Evolutionary conservation across 208 protist species (phyloP).

Genomic region (Naegleria gruberi): DNA sequence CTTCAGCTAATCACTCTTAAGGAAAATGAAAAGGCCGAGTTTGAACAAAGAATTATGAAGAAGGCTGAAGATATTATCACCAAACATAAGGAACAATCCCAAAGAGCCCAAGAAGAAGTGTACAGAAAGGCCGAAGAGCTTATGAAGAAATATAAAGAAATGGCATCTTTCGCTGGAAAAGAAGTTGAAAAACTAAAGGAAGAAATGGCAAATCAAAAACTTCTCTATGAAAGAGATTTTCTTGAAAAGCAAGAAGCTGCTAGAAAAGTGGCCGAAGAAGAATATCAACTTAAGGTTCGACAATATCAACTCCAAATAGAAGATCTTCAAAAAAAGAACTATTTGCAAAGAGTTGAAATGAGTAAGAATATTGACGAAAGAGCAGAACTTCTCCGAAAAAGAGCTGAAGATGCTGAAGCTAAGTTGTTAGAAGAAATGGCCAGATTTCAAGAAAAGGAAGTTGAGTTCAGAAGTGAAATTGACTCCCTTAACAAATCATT

Average conservation of each 20-base stretch:
- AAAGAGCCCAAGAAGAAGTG: constrained; percentile 10
- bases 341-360: background rate
- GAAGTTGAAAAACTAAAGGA: background rate
- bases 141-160: background rate
- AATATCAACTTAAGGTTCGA: background rate
- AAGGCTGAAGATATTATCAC: constrained; percentile 14
- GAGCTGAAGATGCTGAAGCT: background rate
- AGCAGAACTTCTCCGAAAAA: background rate
- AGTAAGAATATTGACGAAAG: background rate
- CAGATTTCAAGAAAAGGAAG: background rate
- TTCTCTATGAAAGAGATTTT: background rate
- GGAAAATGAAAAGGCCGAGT: background rate
- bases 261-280: background rate
- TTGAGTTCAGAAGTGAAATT: background rate
- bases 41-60: background rate
- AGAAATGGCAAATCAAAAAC: background rate
- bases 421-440: background rate
- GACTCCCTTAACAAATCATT: background rate
- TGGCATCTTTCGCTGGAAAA: background rate
- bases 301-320: background rate
- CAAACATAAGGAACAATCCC: background rate
- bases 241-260: background rate
- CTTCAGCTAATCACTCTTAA: background rate
- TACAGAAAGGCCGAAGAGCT: constrained; percentile 14
- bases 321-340: constrained; percentile 1